Evolutionary conservation across 2,329 filamentous ascomycete genomes (phyloP), one percentile per base, ranked within the genome.

Genomic region (Hypocreales sp.): DNA sequence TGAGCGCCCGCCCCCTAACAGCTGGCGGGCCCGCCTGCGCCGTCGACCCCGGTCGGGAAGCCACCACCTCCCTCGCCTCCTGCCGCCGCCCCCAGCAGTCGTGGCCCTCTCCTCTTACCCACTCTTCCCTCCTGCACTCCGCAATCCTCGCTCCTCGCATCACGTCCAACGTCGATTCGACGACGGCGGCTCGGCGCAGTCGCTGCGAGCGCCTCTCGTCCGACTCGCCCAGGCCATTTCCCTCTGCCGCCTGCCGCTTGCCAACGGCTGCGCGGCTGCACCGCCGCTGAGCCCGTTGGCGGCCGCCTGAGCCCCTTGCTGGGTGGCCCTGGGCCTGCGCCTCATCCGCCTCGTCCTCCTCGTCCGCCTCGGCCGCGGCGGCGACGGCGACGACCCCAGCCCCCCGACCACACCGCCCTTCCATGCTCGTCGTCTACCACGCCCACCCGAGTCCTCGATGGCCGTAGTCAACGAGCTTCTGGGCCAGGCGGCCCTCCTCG

Each of bases 401-500:
- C 7, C 18, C 7, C 7, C n/a, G n/a, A n/a, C n/a, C n/a, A n/a
- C n/a, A n/a, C n/a, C n/a, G n/a, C n/a, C n/a, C n/a, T n/a, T 23
- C 19, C 15, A 20, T 20, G 18, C 18, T 20, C 18, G 18, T 20
- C 18, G 18, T 20, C 10, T 20, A 20, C 18, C 10, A 7, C 7
- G 10, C 7, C 18, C 18, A 20, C 7, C 7, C 18, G 7, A 20
- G 7, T 20, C 7, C 18, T 7, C 7, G 10, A 59, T 59, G 55
- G 44, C 46, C 22, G 40, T 46, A 32, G 27, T 58, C 30, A 42
- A 57, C 27, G 43, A 53, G 29, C 42, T 50, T 24, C 32, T 58
- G 29, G 44, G 46, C 33, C 47, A 51, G 29, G 50, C 50, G 29
- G 49, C 45, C 21, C 38, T 51, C 25, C 36, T 56, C 15, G 46